phyloP scores from a whole-genome alignment of 164 flowering plant species.

The Echeveria elegans region DNA sequence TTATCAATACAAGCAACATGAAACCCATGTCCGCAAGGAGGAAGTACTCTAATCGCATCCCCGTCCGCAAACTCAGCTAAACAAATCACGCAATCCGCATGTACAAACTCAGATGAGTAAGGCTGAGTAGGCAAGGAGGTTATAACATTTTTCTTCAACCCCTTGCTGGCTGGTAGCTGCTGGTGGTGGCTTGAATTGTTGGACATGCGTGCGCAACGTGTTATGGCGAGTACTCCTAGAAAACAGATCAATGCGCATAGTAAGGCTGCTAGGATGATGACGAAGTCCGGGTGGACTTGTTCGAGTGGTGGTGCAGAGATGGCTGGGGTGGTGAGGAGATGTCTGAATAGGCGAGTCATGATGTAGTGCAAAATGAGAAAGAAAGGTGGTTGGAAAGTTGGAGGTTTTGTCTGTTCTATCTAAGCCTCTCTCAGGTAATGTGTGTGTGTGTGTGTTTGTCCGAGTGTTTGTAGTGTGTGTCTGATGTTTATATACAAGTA shows the following conservation, averaged over 20 bases:
- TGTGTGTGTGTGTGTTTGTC: no score
- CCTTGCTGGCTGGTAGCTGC: slow-evolving; percentile 41
- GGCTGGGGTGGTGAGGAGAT: slow-evolving; percentile 10
- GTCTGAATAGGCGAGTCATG: slow-evolving; percentile 16
- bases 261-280: slow-evolving; percentile 24
- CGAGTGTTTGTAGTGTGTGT: no score
- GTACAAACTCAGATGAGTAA: slow-evolving; percentile 31
- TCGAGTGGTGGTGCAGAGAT: slow-evolving; percentile 14
- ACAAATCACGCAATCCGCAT: slow-evolving; percentile 69
- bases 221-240: slow-evolving; percentile 20
- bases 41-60: slow-evolving; percentile 50
- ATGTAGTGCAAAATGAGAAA: slow-evolving; percentile 1
- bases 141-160: slow-evolving; percentile 56
- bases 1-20: slow-evolving; percentile 74
- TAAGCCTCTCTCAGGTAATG: no score
- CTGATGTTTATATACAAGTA: no score
- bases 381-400: background rate
- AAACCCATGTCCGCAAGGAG: slow-evolving; percentile 80
- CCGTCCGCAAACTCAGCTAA: slow-evolving; percentile 57
- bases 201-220: slow-evolving; percentile 17
- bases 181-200: background rate
- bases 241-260: slow-evolving; percentile 26
- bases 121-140: slow-evolving; percentile 43
- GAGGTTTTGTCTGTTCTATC: background rate
- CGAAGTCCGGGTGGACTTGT: slow-evolving; percentile 19